Evolutionary conservation across 2,329 filamentous ascomycete species (phyloP).

Genomic region (Claviceps sp.): DNA sequence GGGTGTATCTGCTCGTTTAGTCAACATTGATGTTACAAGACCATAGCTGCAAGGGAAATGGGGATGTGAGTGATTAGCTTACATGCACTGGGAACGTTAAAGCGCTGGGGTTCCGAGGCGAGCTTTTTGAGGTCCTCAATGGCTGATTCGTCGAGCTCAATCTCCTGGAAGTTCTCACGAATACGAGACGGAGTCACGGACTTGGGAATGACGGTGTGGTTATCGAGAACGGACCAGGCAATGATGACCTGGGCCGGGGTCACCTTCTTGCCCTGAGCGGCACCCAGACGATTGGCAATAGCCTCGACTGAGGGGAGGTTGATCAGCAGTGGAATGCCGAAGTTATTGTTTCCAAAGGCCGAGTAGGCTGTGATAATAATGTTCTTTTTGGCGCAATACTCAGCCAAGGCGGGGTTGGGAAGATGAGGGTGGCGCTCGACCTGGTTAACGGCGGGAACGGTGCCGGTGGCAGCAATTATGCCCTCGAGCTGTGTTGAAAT

Average conservation of each 20-base stretch:
- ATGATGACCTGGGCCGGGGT: conserved; percentile 34
- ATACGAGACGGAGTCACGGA: conserved; percentile 56
- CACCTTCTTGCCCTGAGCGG: conserved; percentile 22
- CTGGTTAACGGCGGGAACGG: conserved; percentile 51
- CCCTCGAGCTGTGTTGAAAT: conserved; percentile 29
- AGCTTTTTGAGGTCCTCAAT: conserved; percentile 49
- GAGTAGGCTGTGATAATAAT: conserved; percentile 58
- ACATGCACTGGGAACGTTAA: conserved; percentile 31
- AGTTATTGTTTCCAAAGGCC: conserved; percentile 34
- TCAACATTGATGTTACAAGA: conserved; percentile 3
- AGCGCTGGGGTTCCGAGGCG: conserved; percentile 35
- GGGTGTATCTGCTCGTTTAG: conserved; percentile 26
- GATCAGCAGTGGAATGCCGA: conserved; percentile 36
- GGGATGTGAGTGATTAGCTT: conserved; percentile 11
- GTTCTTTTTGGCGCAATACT: conserved; percentile 47
- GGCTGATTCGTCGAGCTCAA: conserved; percentile 45
- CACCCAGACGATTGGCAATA: conserved; percentile 34
- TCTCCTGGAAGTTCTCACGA: conserved; percentile 54
- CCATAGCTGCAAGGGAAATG: background rate
- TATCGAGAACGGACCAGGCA: conserved; percentile 45
- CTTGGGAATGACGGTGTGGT: conserved; percentile 64
- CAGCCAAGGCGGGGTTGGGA: conserved; percentile 40
- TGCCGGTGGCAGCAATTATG: conserved; percentile 43
- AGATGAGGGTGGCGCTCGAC: conserved; percentile 55
- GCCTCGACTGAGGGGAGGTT: conserved; percentile 42